Conservation (phyloP, 2,329 filamentous ascomycete genomes). For the Tolypocladium sp. region DNA sequence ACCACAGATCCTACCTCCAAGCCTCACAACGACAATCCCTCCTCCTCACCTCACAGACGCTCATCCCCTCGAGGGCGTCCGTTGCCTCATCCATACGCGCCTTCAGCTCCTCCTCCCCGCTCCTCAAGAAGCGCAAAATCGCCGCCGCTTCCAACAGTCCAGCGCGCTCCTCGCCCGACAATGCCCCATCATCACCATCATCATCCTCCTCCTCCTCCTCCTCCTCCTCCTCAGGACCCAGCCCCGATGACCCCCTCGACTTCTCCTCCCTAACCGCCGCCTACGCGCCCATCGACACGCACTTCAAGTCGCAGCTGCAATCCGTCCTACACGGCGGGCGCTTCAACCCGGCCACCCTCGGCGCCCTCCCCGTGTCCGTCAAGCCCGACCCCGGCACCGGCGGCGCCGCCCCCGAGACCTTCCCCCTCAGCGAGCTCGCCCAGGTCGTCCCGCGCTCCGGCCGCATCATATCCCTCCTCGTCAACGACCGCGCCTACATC, state of each 20-base stretch:
- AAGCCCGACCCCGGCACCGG: slow-evolving; percentile 14
- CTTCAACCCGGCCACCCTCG: slow-evolving; percentile 42
- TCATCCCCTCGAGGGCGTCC: slow-evolving; percentile 1
- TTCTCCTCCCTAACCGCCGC: slow-evolving; percentile 38
- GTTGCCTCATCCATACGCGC: slow-evolving; percentile 3
- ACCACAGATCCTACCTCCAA: neutral
- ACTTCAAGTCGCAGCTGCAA: slow-evolving; percentile 34
- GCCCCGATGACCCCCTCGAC: slow-evolving; percentile 36
- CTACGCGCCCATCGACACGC: slow-evolving; percentile 28
- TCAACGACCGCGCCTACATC: slow-evolving; percentile 33
- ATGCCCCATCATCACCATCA: slow-evolving; percentile 8
- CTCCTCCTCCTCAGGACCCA: slow-evolving; percentile 15
- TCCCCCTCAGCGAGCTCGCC: slow-evolving; percentile 45
- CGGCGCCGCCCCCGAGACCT: slow-evolving; percentile 15
- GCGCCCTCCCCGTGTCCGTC: slow-evolving; percentile 32
- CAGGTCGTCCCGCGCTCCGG: slow-evolving; percentile 40
- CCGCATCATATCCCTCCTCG: slow-evolving; percentile 30
- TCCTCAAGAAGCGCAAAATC: slow-evolving; percentile 30
- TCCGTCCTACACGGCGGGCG: slow-evolving; percentile 33
- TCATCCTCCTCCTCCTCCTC: slow-evolving; percentile 10
- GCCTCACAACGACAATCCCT: neutral
- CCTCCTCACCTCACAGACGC: neutral
- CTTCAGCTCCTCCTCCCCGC: slow-evolving; percentile 18
- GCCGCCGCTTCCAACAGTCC: slow-evolving; percentile 20
- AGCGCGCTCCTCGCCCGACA: slow-evolving; percentile 7